phyloP scores from a whole-genome alignment of 75 land plant genomes.

The Picea glauca region DNA sequence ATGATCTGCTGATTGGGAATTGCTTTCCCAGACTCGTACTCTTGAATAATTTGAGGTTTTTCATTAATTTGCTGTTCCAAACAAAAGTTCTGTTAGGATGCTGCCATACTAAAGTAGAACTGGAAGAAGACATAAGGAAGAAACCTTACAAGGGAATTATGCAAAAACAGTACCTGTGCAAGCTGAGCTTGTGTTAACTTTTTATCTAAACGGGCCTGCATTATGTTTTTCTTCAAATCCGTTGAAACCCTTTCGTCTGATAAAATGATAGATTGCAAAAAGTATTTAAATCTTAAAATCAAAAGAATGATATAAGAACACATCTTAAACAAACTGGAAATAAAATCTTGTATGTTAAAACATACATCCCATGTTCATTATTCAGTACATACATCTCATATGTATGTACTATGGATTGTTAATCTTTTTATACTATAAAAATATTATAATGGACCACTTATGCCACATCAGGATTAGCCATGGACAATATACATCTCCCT shows the following conservation, averaged over 20 bases:
- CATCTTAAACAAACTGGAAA: not conserved
- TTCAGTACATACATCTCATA: too few relatives aligned
- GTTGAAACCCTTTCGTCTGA: slow-evolving; percentile 83
- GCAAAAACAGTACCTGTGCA: slow-evolving; percentile 68
- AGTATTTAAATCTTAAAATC: not conserved
- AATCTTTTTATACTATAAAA: too few relatives aligned
- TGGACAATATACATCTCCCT: too few relatives aligned
- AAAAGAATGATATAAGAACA: not conserved
- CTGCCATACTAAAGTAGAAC: not conserved
- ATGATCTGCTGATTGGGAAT: slow-evolving; percentile 97
- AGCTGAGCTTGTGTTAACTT: slow-evolving; percentile 95
- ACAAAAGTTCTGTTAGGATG: not conserved
- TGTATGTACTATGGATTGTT: too few relatives aligned
- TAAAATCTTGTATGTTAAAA: not conserved
- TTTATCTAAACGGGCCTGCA: slow-evolving; percentile 94
- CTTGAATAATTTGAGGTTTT: slow-evolving; percentile 96
- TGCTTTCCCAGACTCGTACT: slow-evolving; percentile 97
- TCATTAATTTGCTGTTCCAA: slow-evolving; percentile 80
- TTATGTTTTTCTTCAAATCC: slow-evolving; percentile 83
- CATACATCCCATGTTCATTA: too few relatives aligned
- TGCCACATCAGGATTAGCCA: too few relatives aligned
- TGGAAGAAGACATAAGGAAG: not conserved
- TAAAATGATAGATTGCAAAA: not conserved
- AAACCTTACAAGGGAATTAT: not conserved
- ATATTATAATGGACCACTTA: too few relatives aligned